phyloP scores from a whole-genome alignment of 2,329 filamentous ascomycete species.

The Sclerotinia trifoliorum region DNA sequence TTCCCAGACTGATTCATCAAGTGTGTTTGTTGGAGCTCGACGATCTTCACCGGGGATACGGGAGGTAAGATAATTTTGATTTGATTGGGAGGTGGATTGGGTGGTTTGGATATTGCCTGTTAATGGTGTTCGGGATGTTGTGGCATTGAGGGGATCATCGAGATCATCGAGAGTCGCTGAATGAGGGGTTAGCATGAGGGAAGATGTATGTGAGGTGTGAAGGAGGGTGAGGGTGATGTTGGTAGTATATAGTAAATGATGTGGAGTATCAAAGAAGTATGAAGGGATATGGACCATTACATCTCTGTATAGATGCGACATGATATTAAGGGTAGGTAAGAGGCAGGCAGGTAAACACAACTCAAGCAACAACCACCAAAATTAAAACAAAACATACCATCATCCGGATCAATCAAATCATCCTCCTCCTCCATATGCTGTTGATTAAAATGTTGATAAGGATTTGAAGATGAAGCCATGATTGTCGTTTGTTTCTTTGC shows the following conservation, averaged over 20 bases:
- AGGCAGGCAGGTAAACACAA: too few relatives aligned
- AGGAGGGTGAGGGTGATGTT: too few relatives aligned
- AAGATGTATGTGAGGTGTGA: background rate
- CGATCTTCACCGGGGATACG: slow-evolving; percentile 92
- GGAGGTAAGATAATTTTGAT: slow-evolving; percentile 82
- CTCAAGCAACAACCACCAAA: background rate
- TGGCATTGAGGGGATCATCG: slow-evolving; percentile 88
- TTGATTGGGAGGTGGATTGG: slow-evolving; percentile 55
- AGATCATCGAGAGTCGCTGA: slow-evolving; percentile 63
- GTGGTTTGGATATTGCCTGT: slow-evolving; percentile 71
- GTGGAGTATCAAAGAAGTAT: background rate
- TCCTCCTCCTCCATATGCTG: slow-evolving; percentile 64
- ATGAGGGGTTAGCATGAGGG: background rate
- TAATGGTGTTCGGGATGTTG: slow-evolving; percentile 68
- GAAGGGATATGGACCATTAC: background rate
- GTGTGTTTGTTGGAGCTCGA: slow-evolving; percentile 83
- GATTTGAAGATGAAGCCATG: slow-evolving; percentile 44
- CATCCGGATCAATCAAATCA: slow-evolving; percentile 76
- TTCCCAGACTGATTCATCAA: slow-evolving; percentile 96
- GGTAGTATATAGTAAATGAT: background rate
- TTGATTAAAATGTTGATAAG: slow-evolving; percentile 59
- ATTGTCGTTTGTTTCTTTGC: background rate
- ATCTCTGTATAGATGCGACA: background rate
- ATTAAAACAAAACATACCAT: slow-evolving; percentile 54
- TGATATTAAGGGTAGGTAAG: background rate